Conservation (phyloP, 73 alveolate genomes). For the Paramecium pentaurelia region DNA sequence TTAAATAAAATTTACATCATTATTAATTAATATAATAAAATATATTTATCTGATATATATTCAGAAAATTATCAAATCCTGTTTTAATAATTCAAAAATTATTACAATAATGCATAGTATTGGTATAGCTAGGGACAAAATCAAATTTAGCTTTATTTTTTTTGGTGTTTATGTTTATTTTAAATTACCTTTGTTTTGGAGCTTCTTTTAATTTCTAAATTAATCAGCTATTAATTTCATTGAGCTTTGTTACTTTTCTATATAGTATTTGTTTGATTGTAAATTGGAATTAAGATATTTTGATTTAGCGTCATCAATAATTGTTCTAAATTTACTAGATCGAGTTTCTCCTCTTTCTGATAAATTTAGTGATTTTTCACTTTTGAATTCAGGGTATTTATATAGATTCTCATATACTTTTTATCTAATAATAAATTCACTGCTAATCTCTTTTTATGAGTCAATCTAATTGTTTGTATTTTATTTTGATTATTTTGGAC, state of each 20-base stretch:
- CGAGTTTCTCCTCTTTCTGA: not conserved
- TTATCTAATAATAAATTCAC: not conserved
- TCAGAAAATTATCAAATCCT: not conserved
- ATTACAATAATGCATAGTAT: not conserved
- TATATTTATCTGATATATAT: not conserved
- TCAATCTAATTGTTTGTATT: not conserved
- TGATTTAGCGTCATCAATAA: not conserved
- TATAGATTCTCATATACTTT: not conserved
- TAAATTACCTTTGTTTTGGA: not conserved
- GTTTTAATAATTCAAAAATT: not conserved
- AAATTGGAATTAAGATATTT: not conserved
- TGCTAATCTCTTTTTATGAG: not conserved
- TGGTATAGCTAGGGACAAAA: not conserved
- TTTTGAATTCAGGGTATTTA: not conserved
- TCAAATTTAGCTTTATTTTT: not conserved
- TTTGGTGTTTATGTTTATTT: not conserved
- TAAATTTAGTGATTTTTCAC: not conserved
- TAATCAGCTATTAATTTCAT: not conserved
- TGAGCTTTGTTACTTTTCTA: not conserved
- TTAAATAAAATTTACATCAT: not conserved
- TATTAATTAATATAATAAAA: not conserved
- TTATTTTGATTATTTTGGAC: no score
- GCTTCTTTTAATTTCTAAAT: not conserved
- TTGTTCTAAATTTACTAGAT: not conserved
- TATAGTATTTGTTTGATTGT: not conserved